A percentile compares a stretch with the other conserved stretches of the same genome.
Evolutionary conservation across 2,329 filamentous ascomycete species (phyloP).

Genomic region (Epichloe amarillans): DNA sequence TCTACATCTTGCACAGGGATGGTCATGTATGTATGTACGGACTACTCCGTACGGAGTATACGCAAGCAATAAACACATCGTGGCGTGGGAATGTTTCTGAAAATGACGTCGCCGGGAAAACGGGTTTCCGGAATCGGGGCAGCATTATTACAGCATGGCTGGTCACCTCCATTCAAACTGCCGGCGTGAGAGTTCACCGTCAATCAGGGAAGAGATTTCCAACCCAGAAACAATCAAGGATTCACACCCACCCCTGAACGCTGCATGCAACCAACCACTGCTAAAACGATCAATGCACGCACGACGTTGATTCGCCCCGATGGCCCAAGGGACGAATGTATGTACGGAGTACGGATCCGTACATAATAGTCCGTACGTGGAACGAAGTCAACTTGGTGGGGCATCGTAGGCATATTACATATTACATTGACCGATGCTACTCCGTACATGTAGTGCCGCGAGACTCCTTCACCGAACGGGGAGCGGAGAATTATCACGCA

Average conservation of each 20-base stretch:
- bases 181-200: not conserved
- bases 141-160: conserved; percentile 1
- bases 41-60: no score
- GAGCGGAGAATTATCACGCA: no score
- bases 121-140: not conserved
- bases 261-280: not conserved
- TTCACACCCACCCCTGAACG: conserved; percentile 1
- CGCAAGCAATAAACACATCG: not conserved
- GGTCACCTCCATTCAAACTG: not conserved
- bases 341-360: no score
- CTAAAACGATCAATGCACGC: not conserved
- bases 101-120: not conserved
- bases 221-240: not conserved
- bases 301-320: not conserved
- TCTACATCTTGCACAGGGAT: no score
- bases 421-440: no score
- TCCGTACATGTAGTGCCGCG: no score
- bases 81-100: not conserved
- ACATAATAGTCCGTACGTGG: no score
- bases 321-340: no score
- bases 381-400: no score
- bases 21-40: not conserved
- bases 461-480: no score
- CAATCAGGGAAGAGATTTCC: not conserved
- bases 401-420: no score